These are phyloP conservation scores for Penicillium fimorum DNA, from an alignment of 495 filamentous ascomycete genomes.

Conservation along the genomic window DNA sequence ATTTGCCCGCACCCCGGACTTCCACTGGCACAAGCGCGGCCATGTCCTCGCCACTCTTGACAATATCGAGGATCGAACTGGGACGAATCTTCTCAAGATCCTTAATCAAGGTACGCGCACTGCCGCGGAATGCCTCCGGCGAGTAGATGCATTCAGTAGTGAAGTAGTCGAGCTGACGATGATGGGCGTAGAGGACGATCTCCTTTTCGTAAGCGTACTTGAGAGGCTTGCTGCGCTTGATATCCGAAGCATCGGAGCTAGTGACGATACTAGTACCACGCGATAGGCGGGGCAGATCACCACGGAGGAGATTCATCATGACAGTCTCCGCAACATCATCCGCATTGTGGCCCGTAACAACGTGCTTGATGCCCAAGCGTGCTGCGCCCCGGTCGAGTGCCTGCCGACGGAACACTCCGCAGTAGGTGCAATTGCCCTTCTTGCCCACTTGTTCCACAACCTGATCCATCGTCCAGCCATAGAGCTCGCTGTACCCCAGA, in stretches of 20 bases:
- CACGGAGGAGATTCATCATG: slow-evolving; percentile 92
- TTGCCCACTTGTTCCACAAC: slow-evolving; percentile 94
- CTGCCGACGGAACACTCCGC: slow-evolving; percentile 92
- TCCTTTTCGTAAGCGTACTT: slow-evolving; percentile 99
- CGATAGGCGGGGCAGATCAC: slow-evolving; percentile 83
- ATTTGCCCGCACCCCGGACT: slow-evolving; percentile 32
- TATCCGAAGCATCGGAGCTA: slow-evolving; percentile 66
- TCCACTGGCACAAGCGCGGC: slow-evolving; percentile 74
- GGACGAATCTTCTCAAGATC: slow-evolving; percentile 89
- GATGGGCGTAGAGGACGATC: slow-evolving; percentile 94
- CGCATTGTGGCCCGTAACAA: slow-evolving; percentile 96
- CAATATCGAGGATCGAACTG: slow-evolving; percentile 91
- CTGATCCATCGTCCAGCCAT: slow-evolving; percentile 99
- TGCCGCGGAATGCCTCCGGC: slow-evolving; percentile 95
- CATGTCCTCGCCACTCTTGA: slow-evolving; percentile 95
- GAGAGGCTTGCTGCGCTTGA: slow-evolving; percentile 90
- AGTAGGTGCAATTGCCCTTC: slow-evolving; percentile 99
- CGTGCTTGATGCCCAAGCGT: slow-evolving; percentile 83
- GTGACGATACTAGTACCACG: slow-evolving; percentile 93
- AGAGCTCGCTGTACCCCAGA: slow-evolving; percentile 89
- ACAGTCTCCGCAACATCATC: slow-evolving; percentile 99
- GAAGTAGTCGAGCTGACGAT: slow-evolving; percentile 96
- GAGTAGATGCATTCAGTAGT: slow-evolving; percentile 98
- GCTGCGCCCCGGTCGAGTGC: slow-evolving; percentile 91
- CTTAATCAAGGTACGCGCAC: slow-evolving; percentile 88